Evolutionary conservation across 75 land plant species (phyloP).

Genomic region (Sequoiadendron giganteum): DNA sequence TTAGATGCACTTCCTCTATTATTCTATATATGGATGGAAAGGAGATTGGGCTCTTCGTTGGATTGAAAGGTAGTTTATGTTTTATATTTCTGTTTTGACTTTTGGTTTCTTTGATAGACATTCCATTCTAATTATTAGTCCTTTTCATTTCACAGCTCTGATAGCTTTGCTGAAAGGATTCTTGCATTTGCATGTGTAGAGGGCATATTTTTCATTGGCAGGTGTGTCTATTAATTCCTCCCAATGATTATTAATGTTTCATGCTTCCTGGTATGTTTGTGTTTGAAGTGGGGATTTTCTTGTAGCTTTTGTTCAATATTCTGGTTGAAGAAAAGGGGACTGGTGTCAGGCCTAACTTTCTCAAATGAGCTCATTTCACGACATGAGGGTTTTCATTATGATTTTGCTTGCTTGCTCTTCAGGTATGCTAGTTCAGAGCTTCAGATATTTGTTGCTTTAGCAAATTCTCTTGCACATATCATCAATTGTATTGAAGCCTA

Average conservation of each 20-base stretch:
- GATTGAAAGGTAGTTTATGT: slow-evolving; percentile 49
- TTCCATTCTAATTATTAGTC: no score
- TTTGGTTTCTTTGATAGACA: no score
- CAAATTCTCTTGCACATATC: neutral
- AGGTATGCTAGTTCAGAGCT: slow-evolving; percentile 19
- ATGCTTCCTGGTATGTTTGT: neutral
- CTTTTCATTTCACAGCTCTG: slow-evolving; percentile 11
- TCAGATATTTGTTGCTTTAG: neutral
- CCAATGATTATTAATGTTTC: neutral
- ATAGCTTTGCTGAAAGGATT: slow-evolving; percentile 37
- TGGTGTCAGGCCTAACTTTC: slow-evolving; percentile 57
- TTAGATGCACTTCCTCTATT: no score
- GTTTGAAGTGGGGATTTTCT: slow-evolving; percentile 28
- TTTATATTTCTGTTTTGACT: neutral
- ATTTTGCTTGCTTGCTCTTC: slow-evolving; percentile 73
- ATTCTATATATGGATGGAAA: no score
- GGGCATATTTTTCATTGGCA: slow-evolving; percentile 44
- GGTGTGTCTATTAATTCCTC: neutral
- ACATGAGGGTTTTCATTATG: slow-evolving; percentile 71
- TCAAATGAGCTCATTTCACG: slow-evolving; percentile 63
- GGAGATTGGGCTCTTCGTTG: slow-evolving; percentile 87
- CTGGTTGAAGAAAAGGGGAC: slow-evolving; percentile 68
- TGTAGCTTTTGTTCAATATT: slow-evolving; percentile 78
- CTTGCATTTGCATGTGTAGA: slow-evolving; percentile 55
- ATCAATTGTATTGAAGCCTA: neutral